Base-by-base conservation (phyloP, 2,329 filamentous ascomycete species). In the Aspergillus quadrilineatus region DNA sequence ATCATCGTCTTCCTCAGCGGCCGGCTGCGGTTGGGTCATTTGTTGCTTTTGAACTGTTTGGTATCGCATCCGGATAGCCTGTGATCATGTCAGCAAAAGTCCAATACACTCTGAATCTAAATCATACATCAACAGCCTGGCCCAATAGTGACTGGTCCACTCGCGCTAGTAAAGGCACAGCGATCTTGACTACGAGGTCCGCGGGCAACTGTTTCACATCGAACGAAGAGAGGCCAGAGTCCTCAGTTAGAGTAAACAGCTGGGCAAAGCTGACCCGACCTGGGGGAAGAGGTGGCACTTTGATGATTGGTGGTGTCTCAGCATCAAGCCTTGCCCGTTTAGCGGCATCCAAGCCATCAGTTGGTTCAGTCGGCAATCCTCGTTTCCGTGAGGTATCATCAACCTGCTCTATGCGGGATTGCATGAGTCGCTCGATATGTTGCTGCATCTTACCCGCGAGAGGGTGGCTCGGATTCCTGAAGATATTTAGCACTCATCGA, bases 191-290 rank as follows among this genome's bases (percentile, higher is more conserved):
- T 3, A 95, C 85, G 56, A 96, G 76, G 22, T 90, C 84, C 9
- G 85, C 77, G 2, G 92, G 89, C 42, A 99, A 82, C 58, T 87
- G 83, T 48, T 89, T 87, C 36, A 93, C 91, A 70, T 97, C 90
- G 68, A 97, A 97, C 4, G 82, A 83, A 60, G 86, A 88, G 22
- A 95, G 79, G 6, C 84, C 88, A 48, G 83, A 79, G 68, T 94
- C 91, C 47, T 82, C 81, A 4, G 91, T 93, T 46, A 99, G 80
- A 0, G 92, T 95, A 70, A 92, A 99, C 3, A 99, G 79, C 59
- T 96, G 89, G 4, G 89, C 89, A 62, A 90, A 83, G 60, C 85
- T 93, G 63, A 91, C 85, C 34, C 88, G 87, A 0, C 91, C 91
- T 7, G 89, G 81, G 3, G 86, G 85, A 48, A 96, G 76, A 2